Percentiles rank a stretch among this genome's conserved stretches.
Evolutionary conservation across 2,329 filamentous ascomycete genomes (phyloP).

Genomic region (Neodidymelliopsis sp.): DNA sequence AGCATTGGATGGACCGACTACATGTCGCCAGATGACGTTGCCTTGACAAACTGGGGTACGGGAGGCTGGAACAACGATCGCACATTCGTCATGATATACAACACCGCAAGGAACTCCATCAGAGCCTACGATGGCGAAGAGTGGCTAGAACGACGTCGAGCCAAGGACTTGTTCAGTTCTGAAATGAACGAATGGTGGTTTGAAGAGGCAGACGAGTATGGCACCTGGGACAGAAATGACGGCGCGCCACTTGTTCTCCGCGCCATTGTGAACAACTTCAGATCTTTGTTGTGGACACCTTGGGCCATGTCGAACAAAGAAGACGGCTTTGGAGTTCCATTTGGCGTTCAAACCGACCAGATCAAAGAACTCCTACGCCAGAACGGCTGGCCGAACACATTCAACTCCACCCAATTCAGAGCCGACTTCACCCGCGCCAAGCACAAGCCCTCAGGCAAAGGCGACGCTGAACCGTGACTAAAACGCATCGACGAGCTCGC

Average conservation of each 20-base stretch:
- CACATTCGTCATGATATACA: conserved; percentile 21
- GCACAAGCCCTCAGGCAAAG: conserved; percentile 7
- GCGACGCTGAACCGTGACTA: conserved; percentile 7
- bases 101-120: conserved; percentile 20
- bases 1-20: conserved; percentile 11
- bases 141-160: background rate
- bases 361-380: conserved; percentile 11
- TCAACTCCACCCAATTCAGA: conserved; percentile 19
- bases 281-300: conserved; percentile 16
- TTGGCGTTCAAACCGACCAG: too few species aligned
- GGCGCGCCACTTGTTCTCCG: conserved; percentile 17
- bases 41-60: conserved; percentile 19
- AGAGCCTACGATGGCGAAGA: conserved; percentile 19
- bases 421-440: conserved; percentile 22
- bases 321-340: conserved; percentile 8
- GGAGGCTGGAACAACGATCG: conserved; percentile 22
- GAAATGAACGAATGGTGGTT: conserved; percentile 13
- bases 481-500: conserved; percentile 3
- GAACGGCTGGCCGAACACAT: conserved; percentile 20
- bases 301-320: conserved; percentile 22
- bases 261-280: conserved; percentile 18
- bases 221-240: background rate
- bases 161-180: background rate
- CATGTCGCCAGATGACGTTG: conserved; percentile 11
- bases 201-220: background rate